Percentiles rank a stretch among this genome's conserved stretches.
These are phyloP conservation scores for Blastobotrys indianensis DNA, from an alignment of 1,139 yeast genomes.

Conservation along the genomic window DNA sequence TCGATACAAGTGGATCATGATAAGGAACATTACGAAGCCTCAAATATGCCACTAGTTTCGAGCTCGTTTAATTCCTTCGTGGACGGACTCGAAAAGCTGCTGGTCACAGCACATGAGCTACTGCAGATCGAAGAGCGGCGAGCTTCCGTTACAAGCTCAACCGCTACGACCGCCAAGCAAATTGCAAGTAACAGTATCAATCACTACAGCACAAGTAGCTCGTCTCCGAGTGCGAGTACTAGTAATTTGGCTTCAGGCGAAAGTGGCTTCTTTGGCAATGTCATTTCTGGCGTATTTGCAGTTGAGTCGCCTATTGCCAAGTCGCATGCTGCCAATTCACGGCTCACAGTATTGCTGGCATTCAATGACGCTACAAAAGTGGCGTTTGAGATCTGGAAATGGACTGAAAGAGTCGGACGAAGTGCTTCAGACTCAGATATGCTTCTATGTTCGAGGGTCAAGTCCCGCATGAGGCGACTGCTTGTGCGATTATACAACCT, in stretches of 20 bases:
- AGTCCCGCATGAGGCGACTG: conserved; percentile 63
- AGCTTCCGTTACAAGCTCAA: conserved; percentile 4
- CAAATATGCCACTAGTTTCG: conserved; percentile 1
- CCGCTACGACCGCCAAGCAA: not conserved
- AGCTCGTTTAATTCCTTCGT: conserved; percentile 29
- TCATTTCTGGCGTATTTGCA: conserved; percentile 81
- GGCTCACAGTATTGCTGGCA: conserved; percentile 53
- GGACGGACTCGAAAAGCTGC: conserved; percentile 60
- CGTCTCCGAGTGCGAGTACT: not conserved
- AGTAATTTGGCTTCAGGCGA: conserved; percentile 1
- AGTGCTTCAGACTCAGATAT: conserved; percentile 39
- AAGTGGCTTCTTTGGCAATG: conserved; percentile 55
- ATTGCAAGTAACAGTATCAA: not conserved
- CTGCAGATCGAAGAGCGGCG: conserved; percentile 36
- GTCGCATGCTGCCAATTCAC: conserved; percentile 45
- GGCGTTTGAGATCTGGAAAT: conserved; percentile 62
- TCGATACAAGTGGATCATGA: conserved; percentile 19
- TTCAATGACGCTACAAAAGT: conserved; percentile 55
- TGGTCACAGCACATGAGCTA: conserved; percentile 54
- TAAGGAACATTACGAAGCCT: conserved; percentile 9
- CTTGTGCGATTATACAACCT: conserved; percentile 62
- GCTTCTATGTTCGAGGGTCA: conserved; percentile 61
- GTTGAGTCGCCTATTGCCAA: conserved; percentile 63
- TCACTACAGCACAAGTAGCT: not conserved
- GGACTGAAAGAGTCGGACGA: conserved; percentile 52